A percentile compares a stretch with the other conserved stretches of the same genome.
Conservation (phyloP, 192 early-diverging fungal genomes). For the Backusella tuberculispora region DNA sequence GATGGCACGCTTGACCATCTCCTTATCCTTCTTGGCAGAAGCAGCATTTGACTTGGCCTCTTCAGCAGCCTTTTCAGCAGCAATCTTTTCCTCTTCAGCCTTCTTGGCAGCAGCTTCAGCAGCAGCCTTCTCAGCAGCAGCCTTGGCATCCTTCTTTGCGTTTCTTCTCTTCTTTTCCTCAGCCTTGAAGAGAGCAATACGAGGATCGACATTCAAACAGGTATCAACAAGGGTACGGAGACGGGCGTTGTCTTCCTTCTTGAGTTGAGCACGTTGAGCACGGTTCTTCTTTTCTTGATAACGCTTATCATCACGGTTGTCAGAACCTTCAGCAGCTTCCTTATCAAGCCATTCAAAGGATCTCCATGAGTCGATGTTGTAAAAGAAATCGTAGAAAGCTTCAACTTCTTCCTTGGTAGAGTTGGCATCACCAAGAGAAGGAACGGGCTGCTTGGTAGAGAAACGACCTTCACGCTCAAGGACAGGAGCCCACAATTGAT, state of each 20-base stretch:
- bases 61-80: conserved; percentile 59
- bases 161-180: conserved; percentile 90
- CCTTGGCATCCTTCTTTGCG: conserved; percentile 88
- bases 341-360: conserved; percentile 98
- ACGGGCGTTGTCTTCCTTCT: conserved; percentile 98
- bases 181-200: conserved; percentile 87
- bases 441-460: conserved; percentile 89
- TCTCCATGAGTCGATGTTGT: conserved; percentile 95
- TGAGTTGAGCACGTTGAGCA: conserved; percentile 85
- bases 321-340: conserved; percentile 87
- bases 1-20: conserved; percentile 84
- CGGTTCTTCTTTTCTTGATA: conserved; percentile 95
- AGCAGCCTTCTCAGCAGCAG: conserved; percentile 65
- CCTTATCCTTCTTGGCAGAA: conserved; percentile 81
- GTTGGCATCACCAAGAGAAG: conserved; percentile 72
- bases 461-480: conserved; percentile 92
- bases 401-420: conserved; percentile 71
- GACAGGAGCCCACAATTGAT: conserved; percentile 70
- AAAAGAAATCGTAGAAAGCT: conserved; percentile 85
- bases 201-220: conserved; percentile 85
- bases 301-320: conserved; percentile 96
- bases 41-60: conserved; percentile 65
- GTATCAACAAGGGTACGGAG: conserved; percentile 78
- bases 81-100: conserved; percentile 49
- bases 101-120: conserved; percentile 60